A percentile compares a stretch with the other conserved stretches of the same genome.
Conservation (phyloP, 768 basidiomycete species). For the Mycena olivaceomarginata region DNA sequence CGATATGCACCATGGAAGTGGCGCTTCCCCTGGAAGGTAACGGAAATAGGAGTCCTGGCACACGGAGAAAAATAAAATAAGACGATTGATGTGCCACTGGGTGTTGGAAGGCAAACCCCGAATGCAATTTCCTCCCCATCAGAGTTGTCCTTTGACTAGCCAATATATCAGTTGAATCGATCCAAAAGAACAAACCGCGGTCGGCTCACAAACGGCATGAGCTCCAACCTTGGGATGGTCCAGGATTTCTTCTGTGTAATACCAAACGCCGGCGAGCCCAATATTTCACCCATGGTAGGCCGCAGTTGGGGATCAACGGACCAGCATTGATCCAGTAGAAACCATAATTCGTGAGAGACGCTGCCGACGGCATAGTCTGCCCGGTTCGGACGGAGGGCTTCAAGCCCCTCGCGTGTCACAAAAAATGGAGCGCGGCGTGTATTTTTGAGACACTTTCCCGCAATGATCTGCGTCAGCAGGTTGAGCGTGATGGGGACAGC, state of each 20-base stretch:
- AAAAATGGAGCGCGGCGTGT: not conserved
- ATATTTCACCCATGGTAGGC: not conserved
- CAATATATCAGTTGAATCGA: not conserved
- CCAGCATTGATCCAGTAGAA: not conserved
- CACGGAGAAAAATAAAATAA: not conserved
- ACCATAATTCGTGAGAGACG: not conserved
- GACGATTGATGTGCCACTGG: not conserved
- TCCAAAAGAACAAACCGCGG: no score
- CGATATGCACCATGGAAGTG: not conserved
- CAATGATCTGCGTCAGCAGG: not conserved
- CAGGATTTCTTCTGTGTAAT: not conserved
- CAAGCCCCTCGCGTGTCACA: not conserved
- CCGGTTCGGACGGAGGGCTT: not conserved
- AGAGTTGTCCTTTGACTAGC: not conserved
- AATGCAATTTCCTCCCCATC: constrained; percentile 1
- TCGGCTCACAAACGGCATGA: not conserved
- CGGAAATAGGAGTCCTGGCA: not conserved
- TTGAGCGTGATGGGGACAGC: not conserved
- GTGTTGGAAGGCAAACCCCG: not conserved
- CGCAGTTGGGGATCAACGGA: not conserved
- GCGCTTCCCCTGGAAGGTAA: not conserved
- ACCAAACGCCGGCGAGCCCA: not conserved
- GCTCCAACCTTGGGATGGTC: not conserved
- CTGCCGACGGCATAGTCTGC: not conserved
- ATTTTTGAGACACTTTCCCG: not conserved